Conservation (phyloP, 768 basidiomycete species). For the Tricholoma hemisulphureum region DNA sequence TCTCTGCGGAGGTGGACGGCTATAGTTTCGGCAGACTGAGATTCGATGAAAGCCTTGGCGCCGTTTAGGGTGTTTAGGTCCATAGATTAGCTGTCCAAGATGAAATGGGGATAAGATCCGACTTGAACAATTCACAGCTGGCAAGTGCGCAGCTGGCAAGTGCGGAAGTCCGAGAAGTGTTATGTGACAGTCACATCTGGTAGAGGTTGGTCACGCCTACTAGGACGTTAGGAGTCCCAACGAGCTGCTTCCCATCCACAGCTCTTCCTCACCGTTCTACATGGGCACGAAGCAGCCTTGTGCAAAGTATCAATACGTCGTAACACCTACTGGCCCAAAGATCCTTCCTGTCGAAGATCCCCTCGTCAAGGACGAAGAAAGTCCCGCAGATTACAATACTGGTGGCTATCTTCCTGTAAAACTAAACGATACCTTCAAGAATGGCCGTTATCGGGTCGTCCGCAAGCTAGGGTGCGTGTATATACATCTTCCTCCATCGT, state of each 20-base stretch:
- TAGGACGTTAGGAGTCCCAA: neutral
- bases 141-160: too few relatives aligned
- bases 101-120: too few relatives aligned
- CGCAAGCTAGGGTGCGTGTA: constrained; percentile 80
- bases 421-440: constrained; percentile 81
- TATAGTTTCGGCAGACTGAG: constrained; percentile 16
- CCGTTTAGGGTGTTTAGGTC: constrained; percentile 17
- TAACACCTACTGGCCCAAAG: constrained; percentile 63
- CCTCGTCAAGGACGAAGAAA: constrained; percentile 73
- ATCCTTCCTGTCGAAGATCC: constrained; percentile 69
- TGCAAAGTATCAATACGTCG: constrained; percentile 74
- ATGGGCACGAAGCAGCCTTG: constrained; percentile 71
- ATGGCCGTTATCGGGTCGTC: constrained; percentile 80
- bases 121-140: too few relatives aligned
- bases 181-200: neutral
- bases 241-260: constrained; percentile 5
- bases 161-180: neutral
- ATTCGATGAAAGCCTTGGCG: constrained; percentile 18
- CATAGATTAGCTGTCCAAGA: too few relatives aligned
- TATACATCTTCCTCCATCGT: constrained; percentile 23
- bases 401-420: constrained; percentile 82
- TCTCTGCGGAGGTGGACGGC: constrained; percentile 21
- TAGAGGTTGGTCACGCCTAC: neutral
- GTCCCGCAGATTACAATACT: constrained; percentile 77
- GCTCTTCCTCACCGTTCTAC: constrained; percentile 24